Conservation (phyloP, 768 basidiomycete species). For the Tubosaeta brunneosetosa region DNA sequence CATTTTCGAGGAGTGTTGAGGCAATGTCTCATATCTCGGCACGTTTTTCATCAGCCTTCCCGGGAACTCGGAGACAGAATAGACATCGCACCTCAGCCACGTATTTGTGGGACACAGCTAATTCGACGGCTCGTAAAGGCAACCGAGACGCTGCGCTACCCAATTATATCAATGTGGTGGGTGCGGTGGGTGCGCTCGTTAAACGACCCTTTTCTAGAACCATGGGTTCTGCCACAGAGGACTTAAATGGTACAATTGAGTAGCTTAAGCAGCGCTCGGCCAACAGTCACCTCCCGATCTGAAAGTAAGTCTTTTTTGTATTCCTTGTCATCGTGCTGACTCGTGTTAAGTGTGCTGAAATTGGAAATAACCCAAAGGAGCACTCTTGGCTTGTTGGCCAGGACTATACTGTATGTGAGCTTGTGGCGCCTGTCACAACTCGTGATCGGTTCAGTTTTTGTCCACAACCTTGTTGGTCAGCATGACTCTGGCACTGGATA, state of each 20-base stretch:
- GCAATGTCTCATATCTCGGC: constrained; percentile 35
- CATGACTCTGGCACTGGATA: neutral
- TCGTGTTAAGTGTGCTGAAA: neutral
- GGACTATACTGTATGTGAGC: neutral
- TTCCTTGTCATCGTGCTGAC: neutral
- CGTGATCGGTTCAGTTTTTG: neutral
- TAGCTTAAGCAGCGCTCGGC: neutral
- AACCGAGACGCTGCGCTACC: constrained; percentile 27
- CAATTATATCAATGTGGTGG: constrained; percentile 38
- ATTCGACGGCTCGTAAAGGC: constrained; percentile 47
- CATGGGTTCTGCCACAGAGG: constrained; percentile 44
- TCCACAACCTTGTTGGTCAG: neutral
- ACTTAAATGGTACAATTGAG: constrained; percentile 37
- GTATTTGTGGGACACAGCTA: constrained; percentile 52
- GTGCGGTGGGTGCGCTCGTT: constrained; percentile 35
- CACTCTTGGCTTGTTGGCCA: neutral
- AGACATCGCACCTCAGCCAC: constrained; percentile 41
- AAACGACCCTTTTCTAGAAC: constrained; percentile 50
- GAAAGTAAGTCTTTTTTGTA: neutral
- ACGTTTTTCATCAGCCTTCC: constrained; percentile 40
- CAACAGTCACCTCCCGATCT: neutral
- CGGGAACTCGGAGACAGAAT: constrained; percentile 43
- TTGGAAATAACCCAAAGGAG: neutral
- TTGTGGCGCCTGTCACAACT: constrained; percentile 32
- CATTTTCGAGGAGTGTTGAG: neutral